Evolutionary conservation across 768 basidiomycete species (phyloP).

Genomic region (Amanita inopinata): DNA sequence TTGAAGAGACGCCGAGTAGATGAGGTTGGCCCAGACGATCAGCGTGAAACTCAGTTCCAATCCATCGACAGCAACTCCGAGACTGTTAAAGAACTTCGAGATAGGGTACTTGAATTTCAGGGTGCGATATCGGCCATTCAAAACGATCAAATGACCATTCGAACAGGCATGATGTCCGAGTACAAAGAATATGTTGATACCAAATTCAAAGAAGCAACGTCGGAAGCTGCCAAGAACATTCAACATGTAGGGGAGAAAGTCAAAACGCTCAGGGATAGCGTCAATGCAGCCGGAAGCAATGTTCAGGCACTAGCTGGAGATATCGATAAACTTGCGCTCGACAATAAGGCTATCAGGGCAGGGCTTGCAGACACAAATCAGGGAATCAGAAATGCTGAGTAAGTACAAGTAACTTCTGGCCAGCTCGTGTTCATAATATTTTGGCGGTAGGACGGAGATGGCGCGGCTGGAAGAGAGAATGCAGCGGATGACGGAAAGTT

Average conservation of each 20-base stretch:
- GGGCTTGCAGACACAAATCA: not conserved
- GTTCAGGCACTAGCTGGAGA: conserved; percentile 15
- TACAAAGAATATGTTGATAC: conserved; percentile 15
- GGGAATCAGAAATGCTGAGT: conserved; percentile 2
- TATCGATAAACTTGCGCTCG: conserved; percentile 9
- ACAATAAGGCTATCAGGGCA: conserved; percentile 1
- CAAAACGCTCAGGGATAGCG: conserved; percentile 10
- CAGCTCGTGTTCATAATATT: not conserved
- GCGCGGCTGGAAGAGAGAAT: conserved; percentile 11
- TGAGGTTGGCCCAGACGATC: conserved; percentile 2
- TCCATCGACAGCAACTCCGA: conserved; percentile 13
- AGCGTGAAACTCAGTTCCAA: conserved; percentile 4
- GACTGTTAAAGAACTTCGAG: conserved; percentile 14
- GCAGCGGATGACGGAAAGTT: conserved; percentile 11
- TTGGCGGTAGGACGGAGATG: not conserved
- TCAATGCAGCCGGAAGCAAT: conserved; percentile 15
- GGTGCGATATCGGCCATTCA: conserved; percentile 11
- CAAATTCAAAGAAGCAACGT: conserved; percentile 13
- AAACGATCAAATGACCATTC: conserved; percentile 16
- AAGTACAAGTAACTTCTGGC: not conserved
- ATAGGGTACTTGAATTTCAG: conserved; percentile 2
- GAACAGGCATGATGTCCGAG: conserved; percentile 14
- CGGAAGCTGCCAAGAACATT: not conserved
- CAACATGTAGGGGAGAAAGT: conserved; percentile 6
- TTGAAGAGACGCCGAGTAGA: conserved; percentile 22